Conservation (phyloP, 495 filamentous ascomycete species). For the Halenospora varia region DNA sequence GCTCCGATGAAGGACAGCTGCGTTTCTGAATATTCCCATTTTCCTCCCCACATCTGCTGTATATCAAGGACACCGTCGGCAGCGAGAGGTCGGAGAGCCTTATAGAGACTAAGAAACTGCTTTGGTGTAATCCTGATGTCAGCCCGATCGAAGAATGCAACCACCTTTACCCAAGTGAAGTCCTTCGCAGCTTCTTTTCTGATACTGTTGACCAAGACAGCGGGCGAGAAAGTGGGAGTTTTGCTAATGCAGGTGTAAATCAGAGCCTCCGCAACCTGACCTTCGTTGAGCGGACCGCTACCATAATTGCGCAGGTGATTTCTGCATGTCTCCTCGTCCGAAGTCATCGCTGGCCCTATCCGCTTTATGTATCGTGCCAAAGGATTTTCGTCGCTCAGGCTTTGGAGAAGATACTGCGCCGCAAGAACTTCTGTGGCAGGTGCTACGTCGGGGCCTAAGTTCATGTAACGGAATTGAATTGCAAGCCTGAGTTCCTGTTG, state of each 20-base stretch:
- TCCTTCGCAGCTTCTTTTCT: slow-evolving; percentile 42
- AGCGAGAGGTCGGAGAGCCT: slow-evolving; percentile 67
- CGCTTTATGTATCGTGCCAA: slow-evolving; percentile 76
- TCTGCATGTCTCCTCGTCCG: slow-evolving; percentile 44
- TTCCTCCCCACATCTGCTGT: slow-evolving; percentile 84
- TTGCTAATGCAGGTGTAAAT: slow-evolving; percentile 71
- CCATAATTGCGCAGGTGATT: slow-evolving; percentile 58
- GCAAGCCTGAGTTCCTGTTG: slow-evolving; percentile 64
- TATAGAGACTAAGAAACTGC: slow-evolving; percentile 78
- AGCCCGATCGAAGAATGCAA: slow-evolving; percentile 79
- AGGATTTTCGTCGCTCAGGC: slow-evolving; percentile 56
- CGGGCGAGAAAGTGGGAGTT: slow-evolving; percentile 67
- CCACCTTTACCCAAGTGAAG: slow-evolving; percentile 78
- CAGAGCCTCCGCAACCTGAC: slow-evolving; percentile 75
- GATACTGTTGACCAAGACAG: slow-evolving; percentile 61
- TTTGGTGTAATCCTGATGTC: slow-evolving; percentile 66
- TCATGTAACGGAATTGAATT: slow-evolving; percentile 59
- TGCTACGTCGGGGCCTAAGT: slow-evolving; percentile 49
- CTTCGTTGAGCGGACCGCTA: slow-evolving; percentile 68
- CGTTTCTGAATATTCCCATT: slow-evolving; percentile 79
- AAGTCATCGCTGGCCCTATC: slow-evolving; percentile 58
- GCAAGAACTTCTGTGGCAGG: slow-evolving; percentile 70
- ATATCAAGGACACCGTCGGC: slow-evolving; percentile 59
- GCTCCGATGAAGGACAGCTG: slow-evolving; percentile 88
- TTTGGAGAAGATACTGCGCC: slow-evolving; percentile 66